Conservation (phyloP, 2,329 filamentous ascomycete genomes). For the Fusarium devonianum region DNA sequence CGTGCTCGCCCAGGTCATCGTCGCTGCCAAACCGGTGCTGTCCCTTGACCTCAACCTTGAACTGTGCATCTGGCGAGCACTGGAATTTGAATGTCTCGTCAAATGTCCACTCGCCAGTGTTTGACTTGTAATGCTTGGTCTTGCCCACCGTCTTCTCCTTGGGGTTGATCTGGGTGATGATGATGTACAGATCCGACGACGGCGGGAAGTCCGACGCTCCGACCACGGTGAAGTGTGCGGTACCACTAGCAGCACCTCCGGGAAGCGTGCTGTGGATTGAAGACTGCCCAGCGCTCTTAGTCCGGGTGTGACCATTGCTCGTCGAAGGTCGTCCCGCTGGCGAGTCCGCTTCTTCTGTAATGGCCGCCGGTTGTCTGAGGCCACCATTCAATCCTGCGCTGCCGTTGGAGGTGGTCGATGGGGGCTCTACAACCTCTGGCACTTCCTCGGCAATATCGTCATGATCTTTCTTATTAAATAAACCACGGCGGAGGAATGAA, state of each 20-base stretch:
- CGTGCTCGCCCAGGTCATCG: slow-evolving; percentile 80
- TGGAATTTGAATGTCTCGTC: slow-evolving; percentile 81
- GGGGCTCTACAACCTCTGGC: slow-evolving; percentile 51
- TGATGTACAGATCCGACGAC: slow-evolving; percentile 79
- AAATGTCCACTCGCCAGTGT: slow-evolving; percentile 70
- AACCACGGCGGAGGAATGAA: slow-evolving; percentile 86
- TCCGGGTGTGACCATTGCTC: slow-evolving; percentile 56
- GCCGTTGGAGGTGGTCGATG: slow-evolving; percentile 46
- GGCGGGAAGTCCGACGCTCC: slow-evolving; percentile 80
- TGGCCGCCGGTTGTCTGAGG: slow-evolving; percentile 52
- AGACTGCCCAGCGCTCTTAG: slow-evolving; percentile 67
- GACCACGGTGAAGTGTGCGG: slow-evolving; percentile 80
- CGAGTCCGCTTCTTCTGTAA: slow-evolving; percentile 45
- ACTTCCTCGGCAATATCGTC: slow-evolving; percentile 61
- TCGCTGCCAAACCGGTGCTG: slow-evolving; percentile 86
- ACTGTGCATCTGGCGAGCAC: slow-evolving; percentile 83
- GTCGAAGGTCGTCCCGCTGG: slow-evolving; percentile 33
- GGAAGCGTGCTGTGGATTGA: slow-evolving; percentile 71
- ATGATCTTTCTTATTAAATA: slow-evolving; percentile 75
- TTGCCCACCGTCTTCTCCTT: slow-evolving; percentile 87
- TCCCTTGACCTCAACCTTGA: slow-evolving; percentile 85
- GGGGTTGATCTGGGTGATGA: slow-evolving; percentile 69
- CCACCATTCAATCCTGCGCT: slow-evolving; percentile 48
- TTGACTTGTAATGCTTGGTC: slow-evolving; percentile 86
- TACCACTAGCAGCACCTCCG: slow-evolving; percentile 70